A percentile compares a stretch with the other conserved stretches of the same genome.
phyloP scores from a whole-genome alignment of 257 asterid species.

The Capsicum chinense region DNA sequence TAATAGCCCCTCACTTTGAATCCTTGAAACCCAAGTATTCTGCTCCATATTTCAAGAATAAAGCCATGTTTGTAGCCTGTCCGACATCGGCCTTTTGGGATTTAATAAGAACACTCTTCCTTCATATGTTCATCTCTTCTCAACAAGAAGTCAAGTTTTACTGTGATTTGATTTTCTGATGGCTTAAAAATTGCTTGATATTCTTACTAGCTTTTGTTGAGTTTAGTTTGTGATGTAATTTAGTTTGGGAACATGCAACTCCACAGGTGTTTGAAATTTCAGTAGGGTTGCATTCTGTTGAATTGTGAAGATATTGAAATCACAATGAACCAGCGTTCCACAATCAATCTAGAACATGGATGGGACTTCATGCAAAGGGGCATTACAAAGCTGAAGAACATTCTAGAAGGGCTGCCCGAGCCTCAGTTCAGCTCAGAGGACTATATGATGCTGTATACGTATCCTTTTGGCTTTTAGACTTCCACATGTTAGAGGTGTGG shows the following conservation, averaged over 20 bases:
- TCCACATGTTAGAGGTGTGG: constrained; percentile 13
- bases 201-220: constrained; percentile 5
- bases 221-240: constrained; percentile 6
- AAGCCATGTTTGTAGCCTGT: constrained; percentile 16
- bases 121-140: neutral
- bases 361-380: constrained; percentile 95
- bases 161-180: neutral
- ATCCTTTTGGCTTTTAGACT: constrained; percentile 39
- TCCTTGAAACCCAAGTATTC: constrained; percentile 13
- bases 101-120: neutral
- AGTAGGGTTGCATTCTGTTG: constrained; percentile 34
- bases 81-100: neutral
- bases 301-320: constrained; percentile 42
- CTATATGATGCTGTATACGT: constrained; percentile 95
- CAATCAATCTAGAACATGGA: constrained; percentile 86
- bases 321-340: constrained; percentile 73
- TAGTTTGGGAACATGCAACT: neutral
- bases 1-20: neutral
- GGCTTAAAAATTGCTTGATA: neutral
- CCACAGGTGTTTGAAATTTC: constrained; percentile 39
- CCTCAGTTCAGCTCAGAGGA: constrained; percentile 94
- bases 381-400: constrained; percentile 78
- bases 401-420: constrained; percentile 88
- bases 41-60: neutral
- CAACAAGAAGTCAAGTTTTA: neutral